phyloP scores from a whole-genome alignment of 495 filamentous ascomycete species.

The Trichoderma gamsii region DNA sequence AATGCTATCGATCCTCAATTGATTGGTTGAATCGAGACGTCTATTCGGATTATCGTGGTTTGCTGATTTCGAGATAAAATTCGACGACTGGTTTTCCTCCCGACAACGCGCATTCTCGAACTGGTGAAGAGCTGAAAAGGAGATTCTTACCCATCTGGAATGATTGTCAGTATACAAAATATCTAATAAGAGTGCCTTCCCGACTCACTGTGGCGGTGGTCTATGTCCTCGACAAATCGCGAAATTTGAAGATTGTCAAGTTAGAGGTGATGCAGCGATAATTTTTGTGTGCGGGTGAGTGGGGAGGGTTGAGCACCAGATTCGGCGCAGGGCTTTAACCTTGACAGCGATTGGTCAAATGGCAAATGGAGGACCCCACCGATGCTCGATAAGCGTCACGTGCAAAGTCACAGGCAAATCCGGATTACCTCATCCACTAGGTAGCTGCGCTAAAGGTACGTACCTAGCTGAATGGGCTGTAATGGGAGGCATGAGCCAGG shows the following conservation, averaged over 20 bases:
- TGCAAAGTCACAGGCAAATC: background rate
- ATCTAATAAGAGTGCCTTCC: constrained; percentile 17
- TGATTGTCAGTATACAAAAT: constrained; percentile 32
- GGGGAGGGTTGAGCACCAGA: constrained; percentile 15
- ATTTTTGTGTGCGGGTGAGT: constrained; percentile 17
- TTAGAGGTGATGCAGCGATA: constrained; percentile 6
- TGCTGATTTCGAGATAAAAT: constrained; percentile 2
- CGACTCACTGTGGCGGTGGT: constrained; percentile 52
- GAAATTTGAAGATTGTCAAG: constrained; percentile 20
- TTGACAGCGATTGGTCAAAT: constrained; percentile 4
- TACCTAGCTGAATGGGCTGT: background rate
- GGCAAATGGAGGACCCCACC: background rate
- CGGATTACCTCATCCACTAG: background rate
- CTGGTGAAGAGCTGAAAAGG: background rate
- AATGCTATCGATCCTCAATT: background rate
- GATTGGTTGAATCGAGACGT: background rate
- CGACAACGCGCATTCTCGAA: constrained; percentile 8
- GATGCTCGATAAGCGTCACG: background rate
- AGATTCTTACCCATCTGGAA: constrained; percentile 45
- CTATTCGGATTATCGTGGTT: background rate
- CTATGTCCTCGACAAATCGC: constrained; percentile 47
- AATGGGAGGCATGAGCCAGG: background rate
- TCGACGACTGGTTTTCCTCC: background rate
- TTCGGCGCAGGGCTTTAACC: constrained; percentile 12
- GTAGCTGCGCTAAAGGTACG: background rate